Evolutionary conservation across 75 land plant species (phyloP).

Genomic region (Ceratopteris richardii): DNA sequence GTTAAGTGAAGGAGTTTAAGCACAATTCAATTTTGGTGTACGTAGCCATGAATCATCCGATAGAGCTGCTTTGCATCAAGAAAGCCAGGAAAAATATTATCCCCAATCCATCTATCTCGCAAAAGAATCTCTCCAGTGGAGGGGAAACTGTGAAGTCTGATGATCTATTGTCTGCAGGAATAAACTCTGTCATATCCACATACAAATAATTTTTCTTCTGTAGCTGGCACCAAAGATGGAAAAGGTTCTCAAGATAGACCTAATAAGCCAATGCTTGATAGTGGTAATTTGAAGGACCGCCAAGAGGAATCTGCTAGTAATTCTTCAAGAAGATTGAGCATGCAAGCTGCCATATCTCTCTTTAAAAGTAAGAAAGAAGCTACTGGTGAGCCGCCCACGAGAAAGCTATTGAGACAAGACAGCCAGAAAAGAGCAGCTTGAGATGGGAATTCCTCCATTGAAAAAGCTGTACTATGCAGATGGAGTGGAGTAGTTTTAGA

Average conservation of each 20-base stretch:
- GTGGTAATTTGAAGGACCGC: background rate
- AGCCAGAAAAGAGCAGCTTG: slow-evolving; percentile 22
- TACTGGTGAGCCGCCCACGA: background rate
- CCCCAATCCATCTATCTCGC: too few relatives aligned
- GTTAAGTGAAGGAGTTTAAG: background rate
- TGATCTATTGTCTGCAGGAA: too few relatives aligned
- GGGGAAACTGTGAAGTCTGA: too few relatives aligned
- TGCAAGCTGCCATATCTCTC: slow-evolving; percentile 69
- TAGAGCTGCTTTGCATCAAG: too few relatives aligned
- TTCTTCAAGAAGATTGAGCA: slow-evolving; percentile 54
- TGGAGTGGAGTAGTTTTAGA: slow-evolving; percentile 65
- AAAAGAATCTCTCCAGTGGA: too few relatives aligned
- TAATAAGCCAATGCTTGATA: background rate
- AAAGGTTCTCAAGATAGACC: background rate
- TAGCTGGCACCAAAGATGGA: background rate
- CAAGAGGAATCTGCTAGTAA: slow-evolving; percentile 7
- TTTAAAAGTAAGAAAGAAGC: slow-evolving; percentile 75
- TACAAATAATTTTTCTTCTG: background rate
- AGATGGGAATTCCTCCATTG: slow-evolving; percentile 32
- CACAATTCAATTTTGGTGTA: background rate
- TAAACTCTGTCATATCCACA: too few relatives aligned
- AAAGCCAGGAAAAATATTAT: too few relatives aligned
- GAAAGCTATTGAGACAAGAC: slow-evolving; percentile 15
- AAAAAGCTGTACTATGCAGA: slow-evolving; percentile 62
- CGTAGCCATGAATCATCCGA: background rate